Evolutionary conservation across 495 filamentous ascomycete genomes (phyloP), one percentile per base, ranked within the genome.

Genomic region (Tuber brumale): DNA sequence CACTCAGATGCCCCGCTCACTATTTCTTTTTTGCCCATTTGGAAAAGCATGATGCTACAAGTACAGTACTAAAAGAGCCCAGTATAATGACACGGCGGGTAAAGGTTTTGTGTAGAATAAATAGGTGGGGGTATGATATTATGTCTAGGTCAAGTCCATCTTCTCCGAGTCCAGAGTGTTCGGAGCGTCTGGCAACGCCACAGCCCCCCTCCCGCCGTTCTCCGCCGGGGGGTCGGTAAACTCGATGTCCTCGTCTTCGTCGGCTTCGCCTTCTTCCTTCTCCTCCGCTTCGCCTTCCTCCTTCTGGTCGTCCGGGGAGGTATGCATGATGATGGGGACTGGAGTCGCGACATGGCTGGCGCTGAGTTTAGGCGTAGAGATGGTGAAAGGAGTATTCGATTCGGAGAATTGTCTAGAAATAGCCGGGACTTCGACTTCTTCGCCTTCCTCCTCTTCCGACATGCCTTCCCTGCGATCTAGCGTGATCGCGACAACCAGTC

Each of bases 401-500:
- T 35, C 31, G 85, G 79, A 75, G 72, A 80, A 80, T 21, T 69
- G 78, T 31, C 71, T 80, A 2, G 72, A 72, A 4, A 46, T 72
- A 85, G 82, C 86, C 83, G 83, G 88, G 46, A 86, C 86, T 66
- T 89, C 91, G 66, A 89, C 92, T 70, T 93, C 92, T 69, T 92
- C 92, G 0, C 88, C 92, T 70, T 93, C 93, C 77, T 92, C 92
- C 81, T 85, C 88, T 72, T 89, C 89, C 74, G 89, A 88, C 89
- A 95, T 97, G 43, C 95, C 95, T 83, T 97, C 89, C 41, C 87
- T 85, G 12, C 89, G 83, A 76, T 90, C 89, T 5, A 88, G 86
- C 1, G 16, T 73, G 6, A 23, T 42, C 72, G 7, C 48, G 10
- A 43, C 66, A 71, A 41, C 73, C 71, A 75, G 43, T 75, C 76